phyloP scores from a whole-genome alignment of 495 filamentous ascomycete species.

The Aspergillus heteromorphus region DNA sequence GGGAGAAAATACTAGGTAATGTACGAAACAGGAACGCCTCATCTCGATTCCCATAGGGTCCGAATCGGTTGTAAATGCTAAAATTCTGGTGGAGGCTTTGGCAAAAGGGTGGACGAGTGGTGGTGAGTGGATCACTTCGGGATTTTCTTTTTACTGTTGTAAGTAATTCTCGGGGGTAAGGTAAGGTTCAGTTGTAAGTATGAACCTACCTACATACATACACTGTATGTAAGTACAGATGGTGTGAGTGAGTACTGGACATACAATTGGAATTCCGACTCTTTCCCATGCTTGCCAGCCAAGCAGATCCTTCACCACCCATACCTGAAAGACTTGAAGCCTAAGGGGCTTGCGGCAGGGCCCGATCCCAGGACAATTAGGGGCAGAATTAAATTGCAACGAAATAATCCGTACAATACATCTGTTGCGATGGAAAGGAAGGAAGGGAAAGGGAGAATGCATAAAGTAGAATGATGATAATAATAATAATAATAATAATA shows the following conservation, averaged over 20 bases:
- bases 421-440: too few relatives aligned
- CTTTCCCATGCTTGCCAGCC: not conserved
- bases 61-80: not conserved
- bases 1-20: not conserved
- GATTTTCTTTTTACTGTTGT: not conserved
- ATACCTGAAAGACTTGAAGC: not conserved
- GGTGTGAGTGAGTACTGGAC: too few relatives aligned
- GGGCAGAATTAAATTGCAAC: too few relatives aligned
- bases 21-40: not conserved
- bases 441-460: not conserved
- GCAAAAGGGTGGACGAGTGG: slow-evolving; percentile 1
- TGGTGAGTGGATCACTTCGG: slow-evolving; percentile 5
- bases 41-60: slow-evolving; percentile 6
- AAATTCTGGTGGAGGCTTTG: slow-evolving; percentile 3
- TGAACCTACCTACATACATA: too few relatives aligned
- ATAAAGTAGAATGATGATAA: not conserved
- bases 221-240: too few relatives aligned
- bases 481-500: not conserved
- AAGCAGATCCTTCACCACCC: not conserved
- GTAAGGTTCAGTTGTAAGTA: not conserved
- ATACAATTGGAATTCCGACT: not conserved
- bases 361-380: not conserved
- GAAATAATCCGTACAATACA: too few relatives aligned
- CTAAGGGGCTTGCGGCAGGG: not conserved
- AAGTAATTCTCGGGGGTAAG: not conserved